Conservation (phyloP, 2,329 filamentous ascomycete species). For the Botrytis hyacinthi region DNA sequence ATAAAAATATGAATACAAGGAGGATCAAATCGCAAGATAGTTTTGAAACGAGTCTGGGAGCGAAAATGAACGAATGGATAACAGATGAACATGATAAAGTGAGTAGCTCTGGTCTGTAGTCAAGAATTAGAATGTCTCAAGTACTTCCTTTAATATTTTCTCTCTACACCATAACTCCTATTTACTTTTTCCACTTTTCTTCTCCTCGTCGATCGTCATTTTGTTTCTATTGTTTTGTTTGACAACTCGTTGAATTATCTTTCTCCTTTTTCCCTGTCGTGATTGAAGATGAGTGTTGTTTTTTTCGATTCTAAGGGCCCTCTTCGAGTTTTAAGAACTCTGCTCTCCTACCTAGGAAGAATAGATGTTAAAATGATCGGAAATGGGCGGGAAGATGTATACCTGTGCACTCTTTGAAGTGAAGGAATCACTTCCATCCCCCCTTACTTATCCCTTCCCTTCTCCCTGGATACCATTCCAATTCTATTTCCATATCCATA, state of each 20-base stretch:
- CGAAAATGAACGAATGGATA: not conserved
- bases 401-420: too few species aligned
- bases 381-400: not conserved
- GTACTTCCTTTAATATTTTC: not conserved
- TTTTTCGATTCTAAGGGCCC: rapidly evolving
- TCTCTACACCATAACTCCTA: not conserved
- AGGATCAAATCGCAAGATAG: not conserved
- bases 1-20: not conserved
- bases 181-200: not conserved
- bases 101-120: not conserved
- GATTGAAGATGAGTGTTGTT: not conserved
- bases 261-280: not conserved
- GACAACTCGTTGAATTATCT: not conserved
- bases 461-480: too few species aligned
- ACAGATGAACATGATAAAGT: not conserved
- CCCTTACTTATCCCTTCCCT: too few species aligned
- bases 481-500: too few species aligned
- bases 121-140: not conserved
- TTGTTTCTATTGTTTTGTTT: not conserved
- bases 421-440: too few species aligned
- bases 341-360: not conserved
- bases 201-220: not conserved
- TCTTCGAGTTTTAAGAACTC: not conserved
- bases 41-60: not conserved
- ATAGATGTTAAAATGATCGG: not conserved